phyloP scores from a whole-genome alignment of 306 rosid species.

The Benincasa hispida region DNA sequence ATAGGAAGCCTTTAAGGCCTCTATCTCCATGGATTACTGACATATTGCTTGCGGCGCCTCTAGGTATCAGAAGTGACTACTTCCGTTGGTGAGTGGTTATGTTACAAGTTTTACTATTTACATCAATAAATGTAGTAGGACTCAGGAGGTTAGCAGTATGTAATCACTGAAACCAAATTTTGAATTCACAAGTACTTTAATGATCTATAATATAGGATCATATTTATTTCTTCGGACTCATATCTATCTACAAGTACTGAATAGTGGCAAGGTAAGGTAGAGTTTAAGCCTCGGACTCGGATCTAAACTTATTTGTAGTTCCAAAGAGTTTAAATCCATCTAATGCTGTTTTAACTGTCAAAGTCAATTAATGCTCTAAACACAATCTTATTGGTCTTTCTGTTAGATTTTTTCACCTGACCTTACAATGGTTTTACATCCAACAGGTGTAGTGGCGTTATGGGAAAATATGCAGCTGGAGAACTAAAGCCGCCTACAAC shows the following conservation, averaged over 20 bases:
- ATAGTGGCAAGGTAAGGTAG: background rate
- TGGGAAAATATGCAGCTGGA: slow-evolving; percentile 99
- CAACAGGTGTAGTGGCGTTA: slow-evolving; percentile 96
- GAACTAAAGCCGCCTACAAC: slow-evolving; percentile 90
- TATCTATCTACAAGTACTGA: background rate
- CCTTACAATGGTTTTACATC: background rate
- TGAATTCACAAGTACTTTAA: background rate
- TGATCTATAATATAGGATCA: background rate
- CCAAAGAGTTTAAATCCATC: background rate
- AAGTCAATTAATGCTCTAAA: background rate
- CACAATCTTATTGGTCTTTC: background rate
- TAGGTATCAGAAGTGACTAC: slow-evolving; percentile 89
- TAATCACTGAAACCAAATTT: background rate
- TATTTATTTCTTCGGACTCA: background rate
- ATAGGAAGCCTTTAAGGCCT: slow-evolving; percentile 84
- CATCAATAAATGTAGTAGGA: background rate
- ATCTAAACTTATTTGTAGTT: background rate
- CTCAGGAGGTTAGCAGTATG: background rate
- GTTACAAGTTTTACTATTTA: background rate
- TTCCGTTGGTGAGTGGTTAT: slow-evolving; percentile 76
- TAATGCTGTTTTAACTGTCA: background rate
- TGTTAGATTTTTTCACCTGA: background rate
- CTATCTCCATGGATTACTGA: slow-evolving; percentile 96
- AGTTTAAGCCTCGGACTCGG: background rate
- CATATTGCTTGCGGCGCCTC: slow-evolving; percentile 80